phyloP scores from a whole-genome alignment of 176 grass and related monocot genomes.

The Typha latifolia region DNA sequence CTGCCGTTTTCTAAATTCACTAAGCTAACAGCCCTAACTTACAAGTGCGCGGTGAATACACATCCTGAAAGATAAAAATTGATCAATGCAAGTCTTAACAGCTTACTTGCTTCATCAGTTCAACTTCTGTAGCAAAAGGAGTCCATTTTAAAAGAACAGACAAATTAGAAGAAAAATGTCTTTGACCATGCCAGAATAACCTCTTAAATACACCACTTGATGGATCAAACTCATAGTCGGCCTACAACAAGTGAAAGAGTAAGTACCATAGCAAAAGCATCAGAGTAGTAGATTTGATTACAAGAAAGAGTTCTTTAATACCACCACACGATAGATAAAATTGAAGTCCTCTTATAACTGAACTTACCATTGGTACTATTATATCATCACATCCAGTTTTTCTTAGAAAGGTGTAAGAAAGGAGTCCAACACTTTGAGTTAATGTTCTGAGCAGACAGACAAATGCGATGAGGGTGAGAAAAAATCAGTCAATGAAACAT shows the following conservation, averaged over 20 bases:
- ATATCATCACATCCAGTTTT: conserved; percentile 50
- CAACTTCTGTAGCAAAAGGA: conserved; percentile 61
- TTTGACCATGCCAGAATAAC: conserved; percentile 19
- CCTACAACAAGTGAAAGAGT: conserved; percentile 33
- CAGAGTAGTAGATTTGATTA: not conserved
- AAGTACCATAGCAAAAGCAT: not conserved
- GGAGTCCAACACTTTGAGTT: conserved; percentile 68
- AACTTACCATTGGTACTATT: conserved; percentile 55
- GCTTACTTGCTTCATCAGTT: conserved; percentile 47
- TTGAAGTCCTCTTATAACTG: not conserved
- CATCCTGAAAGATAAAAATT: conserved; percentile 7
- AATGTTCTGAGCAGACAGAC: conserved; percentile 17
- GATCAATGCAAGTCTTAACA: conserved; percentile 4
- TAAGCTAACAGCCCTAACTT: too few relatives aligned
- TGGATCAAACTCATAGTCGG: conserved; percentile 65
- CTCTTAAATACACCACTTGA: conserved; percentile 29
- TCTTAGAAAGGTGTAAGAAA: conserved; percentile 64
- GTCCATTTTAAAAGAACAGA: conserved; percentile 61
- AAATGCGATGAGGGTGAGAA: too few relatives aligned
- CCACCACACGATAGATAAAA: not conserved
- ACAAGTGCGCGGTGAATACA: not conserved
- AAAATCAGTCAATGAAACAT: too few relatives aligned
- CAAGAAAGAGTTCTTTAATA: not conserved
- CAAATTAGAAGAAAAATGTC: conserved; percentile 62
- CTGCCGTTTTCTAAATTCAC: too few relatives aligned